phyloP scores from a whole-genome alignment of 768 basidiomycete genomes.

The Trametes cingulata region DNA sequence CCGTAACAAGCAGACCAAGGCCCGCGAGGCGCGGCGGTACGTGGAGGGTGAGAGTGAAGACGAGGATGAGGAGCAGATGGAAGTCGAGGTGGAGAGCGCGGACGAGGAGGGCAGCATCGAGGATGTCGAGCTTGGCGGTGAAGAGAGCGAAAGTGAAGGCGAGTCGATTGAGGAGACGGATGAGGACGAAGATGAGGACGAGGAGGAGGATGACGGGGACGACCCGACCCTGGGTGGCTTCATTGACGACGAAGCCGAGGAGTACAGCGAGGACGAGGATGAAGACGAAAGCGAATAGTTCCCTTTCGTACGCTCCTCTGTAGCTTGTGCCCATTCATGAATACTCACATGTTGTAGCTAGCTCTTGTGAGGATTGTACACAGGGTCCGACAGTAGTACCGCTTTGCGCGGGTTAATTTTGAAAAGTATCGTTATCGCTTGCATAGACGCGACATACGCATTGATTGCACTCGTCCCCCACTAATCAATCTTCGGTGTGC shows the following conservation, averaged over 20 bases:
- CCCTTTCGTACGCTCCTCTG: no score
- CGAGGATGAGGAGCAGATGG: slow-evolving; percentile 56
- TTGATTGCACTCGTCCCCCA: no score
- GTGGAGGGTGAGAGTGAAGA: slow-evolving; percentile 82
- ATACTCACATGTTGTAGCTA: no score
- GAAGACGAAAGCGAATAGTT: slow-evolving; percentile 38
- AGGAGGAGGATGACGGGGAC: slow-evolving; percentile 42
- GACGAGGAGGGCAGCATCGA: slow-evolving; percentile 77
- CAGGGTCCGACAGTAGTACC: no score
- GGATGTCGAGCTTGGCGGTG: slow-evolving; percentile 72
- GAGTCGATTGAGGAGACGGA: slow-evolving; percentile 45
- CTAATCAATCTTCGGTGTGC: no score
- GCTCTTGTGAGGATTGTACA: no score
- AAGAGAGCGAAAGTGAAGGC: slow-evolving; percentile 50
- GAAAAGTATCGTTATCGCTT: slow-evolving; percentile 16
- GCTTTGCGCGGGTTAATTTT: not conserved
- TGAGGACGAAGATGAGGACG: slow-evolving; percentile 59
- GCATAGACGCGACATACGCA: not conserved
- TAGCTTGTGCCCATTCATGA: no score
- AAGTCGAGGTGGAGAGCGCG: slow-evolving; percentile 60
- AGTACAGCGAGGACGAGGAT: slow-evolving; percentile 48
- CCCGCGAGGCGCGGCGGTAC: slow-evolving; percentile 47
- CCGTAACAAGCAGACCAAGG: slow-evolving; percentile 40
- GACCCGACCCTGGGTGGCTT: slow-evolving; percentile 53
- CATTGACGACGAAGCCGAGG: slow-evolving; percentile 67